Conservation (phyloP, 2,329 filamentous ascomycete genomes). For the Aureobasidium sp. region DNA sequence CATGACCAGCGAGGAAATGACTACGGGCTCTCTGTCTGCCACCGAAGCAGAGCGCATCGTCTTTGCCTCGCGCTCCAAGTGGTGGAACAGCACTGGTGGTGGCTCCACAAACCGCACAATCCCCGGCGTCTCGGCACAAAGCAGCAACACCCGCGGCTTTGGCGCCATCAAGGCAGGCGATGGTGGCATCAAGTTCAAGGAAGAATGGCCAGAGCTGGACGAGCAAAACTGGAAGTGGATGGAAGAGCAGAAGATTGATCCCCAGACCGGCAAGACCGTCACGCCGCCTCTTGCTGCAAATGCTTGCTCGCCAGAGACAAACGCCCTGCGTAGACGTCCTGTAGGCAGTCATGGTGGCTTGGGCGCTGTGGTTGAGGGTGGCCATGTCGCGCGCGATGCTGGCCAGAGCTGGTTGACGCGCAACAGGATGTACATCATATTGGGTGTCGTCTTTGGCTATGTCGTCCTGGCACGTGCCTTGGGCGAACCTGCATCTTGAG, state of each 20-base stretch:
- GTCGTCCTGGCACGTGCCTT: conserved; percentile 73
- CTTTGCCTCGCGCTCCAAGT: conserved; percentile 70
- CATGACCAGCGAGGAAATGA: conserved; percentile 99
- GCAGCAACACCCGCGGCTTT: conserved; percentile 55
- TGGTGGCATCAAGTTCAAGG: conserved; percentile 80
- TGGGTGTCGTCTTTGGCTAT: conserved; percentile 69
- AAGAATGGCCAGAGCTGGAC: conserved; percentile 86
- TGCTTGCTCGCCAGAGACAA: conserved; percentile 57
- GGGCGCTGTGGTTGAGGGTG: conserved; percentile 67
- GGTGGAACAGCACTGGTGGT: conserved; percentile 96
- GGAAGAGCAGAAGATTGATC: conserved; percentile 71
- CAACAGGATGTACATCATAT: conserved; percentile 69
- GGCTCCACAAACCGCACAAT: conserved; percentile 56
- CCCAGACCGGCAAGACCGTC: conserved; percentile 55
- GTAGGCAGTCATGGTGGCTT: conserved; percentile 48
- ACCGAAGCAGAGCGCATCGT: conserved; percentile 69
- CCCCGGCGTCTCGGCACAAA: conserved; percentile 44
- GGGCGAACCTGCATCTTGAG: conserved; percentile 33
- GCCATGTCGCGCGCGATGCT: conserved; percentile 66
- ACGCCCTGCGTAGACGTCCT: conserved; percentile 57
- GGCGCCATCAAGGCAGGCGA: conserved; percentile 80
- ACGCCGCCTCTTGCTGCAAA: conserved; percentile 34
- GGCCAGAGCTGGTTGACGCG: conserved; percentile 74
- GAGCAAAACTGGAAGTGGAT: conserved; percentile 90
- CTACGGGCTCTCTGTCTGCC: conserved; percentile 78